Evolutionary conservation across 148 eudicot genomes (phyloP).

Genomic region (Fagopyrum homotropicum): DNA sequence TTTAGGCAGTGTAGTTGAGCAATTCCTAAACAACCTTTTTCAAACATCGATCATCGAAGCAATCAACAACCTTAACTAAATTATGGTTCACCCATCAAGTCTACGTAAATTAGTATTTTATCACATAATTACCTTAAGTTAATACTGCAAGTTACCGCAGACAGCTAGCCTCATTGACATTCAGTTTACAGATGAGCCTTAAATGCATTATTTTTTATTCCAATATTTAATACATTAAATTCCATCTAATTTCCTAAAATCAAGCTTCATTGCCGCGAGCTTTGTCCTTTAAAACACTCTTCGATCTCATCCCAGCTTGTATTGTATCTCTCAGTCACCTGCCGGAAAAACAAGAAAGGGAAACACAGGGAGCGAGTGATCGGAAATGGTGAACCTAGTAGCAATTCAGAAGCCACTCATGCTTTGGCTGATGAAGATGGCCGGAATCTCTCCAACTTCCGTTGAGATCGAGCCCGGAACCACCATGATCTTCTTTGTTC

Average conservation of each 20-base stretch:
- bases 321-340: no score
- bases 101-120: not conserved
- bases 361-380: not conserved
- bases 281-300: not conserved
- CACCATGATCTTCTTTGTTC: slow-evolving; percentile 75
- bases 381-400: slow-evolving; percentile 77
- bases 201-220: no score
- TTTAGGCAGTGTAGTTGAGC: slow-evolving; percentile 8
- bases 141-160: no score
- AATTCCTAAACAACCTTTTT: not conserved
- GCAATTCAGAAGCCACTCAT: slow-evolving; percentile 68
- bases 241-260: not conserved
- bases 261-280: not conserved
- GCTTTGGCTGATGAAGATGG: slow-evolving; percentile 62
- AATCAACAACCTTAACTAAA: not conserved
- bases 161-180: no score
- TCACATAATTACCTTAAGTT: no score
- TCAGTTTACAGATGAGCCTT: no score
- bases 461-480: slow-evolving; percentile 72
- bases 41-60: not conserved
- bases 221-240: not conserved
- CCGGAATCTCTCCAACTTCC: slow-evolving; percentile 54
- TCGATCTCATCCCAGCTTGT: not conserved
- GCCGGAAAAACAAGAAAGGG: not conserved
- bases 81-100: not conserved